These are phyloP conservation scores for Nakazawaea anatomiae DNA, from an alignment of 805 yeast genomes.

Conservation along the genomic window DNA sequence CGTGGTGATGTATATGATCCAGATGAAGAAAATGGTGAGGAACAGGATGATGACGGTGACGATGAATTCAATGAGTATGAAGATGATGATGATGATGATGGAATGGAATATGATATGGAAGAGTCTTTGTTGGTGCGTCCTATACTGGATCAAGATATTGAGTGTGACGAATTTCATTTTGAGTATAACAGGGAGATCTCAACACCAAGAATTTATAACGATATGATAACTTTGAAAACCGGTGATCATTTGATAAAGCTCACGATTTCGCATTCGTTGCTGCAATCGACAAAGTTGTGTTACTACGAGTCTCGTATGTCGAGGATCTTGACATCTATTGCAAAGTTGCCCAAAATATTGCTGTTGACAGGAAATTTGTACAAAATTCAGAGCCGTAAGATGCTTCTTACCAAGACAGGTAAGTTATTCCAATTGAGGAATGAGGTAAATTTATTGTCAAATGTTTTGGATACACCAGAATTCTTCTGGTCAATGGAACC, in stretches of 20 bases:
- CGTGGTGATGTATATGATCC: constrained; percentile 36
- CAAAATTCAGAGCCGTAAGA: constrained; percentile 60
- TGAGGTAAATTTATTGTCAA: constrained; percentile 87
- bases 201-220: constrained; percentile 76
- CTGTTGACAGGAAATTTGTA: constrained; percentile 90
- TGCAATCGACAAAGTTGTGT: constrained; percentile 90
- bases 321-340: constrained; percentile 72
- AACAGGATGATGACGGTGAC: constrained; percentile 27
- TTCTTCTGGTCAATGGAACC: constrained; percentile 97
- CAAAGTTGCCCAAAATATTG: constrained; percentile 82
- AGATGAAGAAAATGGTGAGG: constrained; percentile 31
- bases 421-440: constrained; percentile 83
- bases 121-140: constrained; percentile 59
- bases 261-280: constrained; percentile 93
- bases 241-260: constrained; percentile 91
- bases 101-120: constrained; percentile 6
- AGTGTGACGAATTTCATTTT: constrained; percentile 82
- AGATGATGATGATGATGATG: constrained; percentile 5
- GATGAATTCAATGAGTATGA: constrained; percentile 25
- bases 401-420: constrained; percentile 83
- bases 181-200: constrained; percentile 47
- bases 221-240: constrained; percentile 83
- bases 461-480: constrained; percentile 91
- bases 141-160: constrained; percentile 81
- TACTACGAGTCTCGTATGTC: constrained; percentile 91